Percentiles rank a stretch among this genome's conserved stretches.
Evolutionary conservation across 768 basidiomycete genomes (phyloP).

Genomic region (Trametes cubensis): DNA sequence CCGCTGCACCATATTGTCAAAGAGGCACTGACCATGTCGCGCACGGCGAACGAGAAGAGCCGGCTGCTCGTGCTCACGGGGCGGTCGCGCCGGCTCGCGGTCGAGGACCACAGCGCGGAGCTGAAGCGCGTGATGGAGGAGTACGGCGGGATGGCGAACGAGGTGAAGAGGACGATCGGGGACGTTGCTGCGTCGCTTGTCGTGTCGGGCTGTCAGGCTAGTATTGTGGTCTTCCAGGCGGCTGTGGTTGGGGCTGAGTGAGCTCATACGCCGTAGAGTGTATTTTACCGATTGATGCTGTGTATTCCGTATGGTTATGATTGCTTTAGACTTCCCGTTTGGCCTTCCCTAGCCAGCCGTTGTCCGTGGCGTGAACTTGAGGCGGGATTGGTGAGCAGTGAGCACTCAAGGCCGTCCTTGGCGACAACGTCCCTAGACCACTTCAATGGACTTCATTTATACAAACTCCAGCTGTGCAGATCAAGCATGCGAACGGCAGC

Average conservation of each 20-base stretch:
- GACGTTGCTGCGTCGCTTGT: slow-evolving; percentile 75
- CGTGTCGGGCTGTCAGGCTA: slow-evolving; percentile 50
- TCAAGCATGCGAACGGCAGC: too few relatives aligned
- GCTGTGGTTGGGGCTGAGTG: background rate
- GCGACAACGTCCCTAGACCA: too few relatives aligned
- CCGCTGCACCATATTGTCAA: slow-evolving; percentile 63
- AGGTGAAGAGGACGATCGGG: slow-evolving; percentile 72
- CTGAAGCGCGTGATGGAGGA: slow-evolving; percentile 46
- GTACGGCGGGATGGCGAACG: slow-evolving; percentile 49
- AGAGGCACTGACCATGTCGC: slow-evolving; percentile 32
- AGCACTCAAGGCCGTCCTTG: too few relatives aligned
- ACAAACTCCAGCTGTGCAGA: too few relatives aligned
- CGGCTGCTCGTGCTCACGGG: slow-evolving; percentile 63
- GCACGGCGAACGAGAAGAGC: slow-evolving; percentile 8
- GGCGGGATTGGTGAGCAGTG: too few relatives aligned
- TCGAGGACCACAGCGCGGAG: slow-evolving; percentile 62
- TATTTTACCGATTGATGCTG: too few relatives aligned
- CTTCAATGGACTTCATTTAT: too few relatives aligned
- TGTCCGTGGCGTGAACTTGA: too few relatives aligned
- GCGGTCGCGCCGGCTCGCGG: slow-evolving; percentile 71
- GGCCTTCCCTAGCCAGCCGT: too few relatives aligned
- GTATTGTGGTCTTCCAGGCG: slow-evolving; percentile 61
- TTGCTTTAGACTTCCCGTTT: too few relatives aligned
- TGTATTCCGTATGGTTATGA: too few relatives aligned
- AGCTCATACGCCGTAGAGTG: too few relatives aligned